Conservation (phyloP, 2,329 filamentous ascomycete genomes). For the Cryphonectria radicalis region DNA sequence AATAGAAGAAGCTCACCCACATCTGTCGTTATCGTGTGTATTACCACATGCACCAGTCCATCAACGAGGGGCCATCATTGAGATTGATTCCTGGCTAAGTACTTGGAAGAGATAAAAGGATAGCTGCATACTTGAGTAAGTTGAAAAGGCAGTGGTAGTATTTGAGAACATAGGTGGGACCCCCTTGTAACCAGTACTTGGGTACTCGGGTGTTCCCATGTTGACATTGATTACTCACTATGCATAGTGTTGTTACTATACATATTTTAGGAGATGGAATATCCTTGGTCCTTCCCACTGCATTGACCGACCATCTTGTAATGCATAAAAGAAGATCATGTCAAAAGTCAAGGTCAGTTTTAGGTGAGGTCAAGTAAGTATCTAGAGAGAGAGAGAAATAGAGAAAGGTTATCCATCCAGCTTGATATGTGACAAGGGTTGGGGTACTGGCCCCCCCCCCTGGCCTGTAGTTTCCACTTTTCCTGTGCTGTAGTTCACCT, state of each 20-base stretch:
- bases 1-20: neutral
- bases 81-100: neutral
- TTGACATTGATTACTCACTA: neutral
- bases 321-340: neutral
- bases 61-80: neutral
- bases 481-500: slow-evolving; percentile 2
- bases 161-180: neutral
- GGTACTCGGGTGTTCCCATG: neutral
- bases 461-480: neutral
- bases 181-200: neutral
- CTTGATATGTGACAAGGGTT: neutral
- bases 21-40: too few relatives aligned
- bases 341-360: neutral
- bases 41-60: too few relatives aligned
- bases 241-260: neutral
- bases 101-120: too few relatives aligned
- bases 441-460: neutral
- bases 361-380: neutral
- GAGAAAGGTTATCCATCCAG: neutral
- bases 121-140: too few relatives aligned
- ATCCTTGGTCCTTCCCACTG: too few relatives aligned
- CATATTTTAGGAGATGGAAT: neutral
- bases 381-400: neutral
- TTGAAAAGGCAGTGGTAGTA: too few relatives aligned
- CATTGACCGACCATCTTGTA: neutral